A percentile compares a stretch with the other conserved stretches of the same genome.
Conservation (phyloP, 2,329 filamentous ascomycete genomes). For the Xylariaceae sp. region DNA sequence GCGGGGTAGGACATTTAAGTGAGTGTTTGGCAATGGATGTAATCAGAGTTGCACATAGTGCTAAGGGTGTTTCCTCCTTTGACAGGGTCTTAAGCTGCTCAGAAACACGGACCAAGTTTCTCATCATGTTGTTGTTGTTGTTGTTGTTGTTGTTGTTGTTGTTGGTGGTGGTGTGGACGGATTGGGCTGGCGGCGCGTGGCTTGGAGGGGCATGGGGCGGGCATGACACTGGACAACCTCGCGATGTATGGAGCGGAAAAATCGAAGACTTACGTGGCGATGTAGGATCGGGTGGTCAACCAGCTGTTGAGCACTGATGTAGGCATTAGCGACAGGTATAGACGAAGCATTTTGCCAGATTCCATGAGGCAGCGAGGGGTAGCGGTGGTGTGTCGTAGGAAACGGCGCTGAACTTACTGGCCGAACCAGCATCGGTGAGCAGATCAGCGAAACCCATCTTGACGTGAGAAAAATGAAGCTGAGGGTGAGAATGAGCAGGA, state of each 20-base stretch:
- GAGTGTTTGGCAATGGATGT: slow-evolving; percentile 4
- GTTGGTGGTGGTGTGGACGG: no score
- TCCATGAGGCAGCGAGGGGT: slow-evolving; percentile 8
- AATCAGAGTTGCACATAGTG: slow-evolving; percentile 38
- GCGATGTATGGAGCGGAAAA: background rate
- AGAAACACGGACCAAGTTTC: slow-evolving; percentile 80
- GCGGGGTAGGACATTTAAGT: background rate
- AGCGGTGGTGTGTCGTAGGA: background rate
- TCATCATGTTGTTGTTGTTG: slow-evolving; percentile 54
- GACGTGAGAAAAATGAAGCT: slow-evolving; percentile 19
- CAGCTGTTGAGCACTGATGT: slow-evolving; percentile 54
- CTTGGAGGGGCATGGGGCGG: no score
- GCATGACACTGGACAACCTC: background rate
- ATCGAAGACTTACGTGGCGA: slow-evolving; percentile 61
- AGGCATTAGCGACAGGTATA: slow-evolving; percentile 10
- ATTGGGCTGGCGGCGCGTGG: no score
- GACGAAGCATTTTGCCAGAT: slow-evolving; percentile 6
- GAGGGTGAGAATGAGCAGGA: slow-evolving; percentile 11
- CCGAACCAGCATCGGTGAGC: slow-evolving; percentile 53
- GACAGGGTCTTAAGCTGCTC: slow-evolving; percentile 78
- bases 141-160: no score
- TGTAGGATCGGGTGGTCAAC: slow-evolving; percentile 66
- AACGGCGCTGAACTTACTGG: slow-evolving; percentile 39
- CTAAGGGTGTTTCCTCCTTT: slow-evolving; percentile 37
- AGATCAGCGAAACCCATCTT: slow-evolving; percentile 63